Evolutionary conservation across 2,329 filamentous ascomycete species (phyloP).

Genomic region (Aureobasidium musti): DNA sequence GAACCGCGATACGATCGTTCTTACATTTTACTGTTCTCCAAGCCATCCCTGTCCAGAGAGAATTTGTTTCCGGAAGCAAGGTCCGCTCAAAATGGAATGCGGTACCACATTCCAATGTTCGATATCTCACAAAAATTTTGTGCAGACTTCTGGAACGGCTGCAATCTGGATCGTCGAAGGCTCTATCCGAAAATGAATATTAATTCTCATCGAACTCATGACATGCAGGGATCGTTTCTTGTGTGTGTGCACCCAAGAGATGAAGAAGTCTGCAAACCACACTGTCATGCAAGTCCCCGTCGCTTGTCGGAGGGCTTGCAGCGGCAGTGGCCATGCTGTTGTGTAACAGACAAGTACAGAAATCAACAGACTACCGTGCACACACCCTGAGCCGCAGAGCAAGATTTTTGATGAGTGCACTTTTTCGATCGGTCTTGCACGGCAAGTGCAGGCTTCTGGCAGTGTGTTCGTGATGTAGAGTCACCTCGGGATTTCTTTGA

Average conservation of each 20-base stretch:
- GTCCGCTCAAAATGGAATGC: conserved; percentile 14
- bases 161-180: not conserved
- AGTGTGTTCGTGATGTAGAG: conserved; percentile 1
- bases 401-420: not conserved
- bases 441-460: conserved; percentile 26
- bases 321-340: conserved; percentile 28
- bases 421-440: not conserved
- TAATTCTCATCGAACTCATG: conserved; percentile 20
- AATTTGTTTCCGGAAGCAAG: conserved; percentile 19
- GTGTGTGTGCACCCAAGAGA: conserved; percentile 19
- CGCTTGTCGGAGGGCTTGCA: conserved; percentile 26
- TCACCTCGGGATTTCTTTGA: conserved; percentile 7
- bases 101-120: conserved; percentile 22
- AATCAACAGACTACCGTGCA: conserved; percentile 24
- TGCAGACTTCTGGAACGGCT: conserved; percentile 19
- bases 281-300: conserved; percentile 26
- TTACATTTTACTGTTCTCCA: conserved; percentile 7
- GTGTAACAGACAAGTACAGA: conserved; percentile 27
- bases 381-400: conserved; percentile 2
- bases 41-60: not conserved
- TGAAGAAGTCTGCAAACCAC: conserved; percentile 29
- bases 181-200: conserved; percentile 18
- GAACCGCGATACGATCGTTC: not conserved
- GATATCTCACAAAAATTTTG: conserved; percentile 10
- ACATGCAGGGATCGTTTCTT: conserved; percentile 19